These are phyloP conservation scores for Leishmania mexicana DNA, from an alignment of 208 protist species.

Conservation along the genomic window DNA sequence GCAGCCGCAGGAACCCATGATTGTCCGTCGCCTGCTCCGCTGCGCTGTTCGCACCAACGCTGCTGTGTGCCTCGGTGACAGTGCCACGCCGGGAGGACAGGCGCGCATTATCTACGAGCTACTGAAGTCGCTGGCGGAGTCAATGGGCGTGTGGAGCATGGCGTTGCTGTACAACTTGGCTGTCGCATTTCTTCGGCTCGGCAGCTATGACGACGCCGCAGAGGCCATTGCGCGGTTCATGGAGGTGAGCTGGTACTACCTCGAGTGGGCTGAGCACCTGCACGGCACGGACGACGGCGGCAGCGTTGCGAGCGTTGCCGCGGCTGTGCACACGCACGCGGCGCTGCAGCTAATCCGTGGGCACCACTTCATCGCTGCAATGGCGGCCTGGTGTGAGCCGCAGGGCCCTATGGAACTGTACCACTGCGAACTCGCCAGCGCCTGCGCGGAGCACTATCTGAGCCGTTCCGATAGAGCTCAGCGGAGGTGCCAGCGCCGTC, in stretches of 20 bases:
- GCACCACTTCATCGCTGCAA: constrained; percentile 74
- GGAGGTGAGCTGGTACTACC: constrained; percentile 57
- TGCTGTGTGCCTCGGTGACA: constrained; percentile 24
- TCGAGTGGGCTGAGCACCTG: constrained; percentile 19
- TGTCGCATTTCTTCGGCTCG: constrained; percentile 42
- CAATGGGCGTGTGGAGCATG: constrained; percentile 49
- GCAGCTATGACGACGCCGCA: constrained; percentile 72
- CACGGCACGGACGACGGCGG: not conserved
- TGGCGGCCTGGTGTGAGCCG: constrained; percentile 67
- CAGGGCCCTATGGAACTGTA: constrained; percentile 51
- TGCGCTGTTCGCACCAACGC: constrained; percentile 31
- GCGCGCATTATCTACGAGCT: constrained; percentile 35
- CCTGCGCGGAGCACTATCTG: constrained; percentile 68
- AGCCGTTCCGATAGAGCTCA: constrained; percentile 6
- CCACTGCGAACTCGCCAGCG: constrained; percentile 74
- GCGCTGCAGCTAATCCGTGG: constrained; percentile 69
- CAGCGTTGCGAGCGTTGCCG: not conserved
- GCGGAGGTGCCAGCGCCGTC: constrained; percentile 44
- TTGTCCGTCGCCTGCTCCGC: constrained; percentile 17
- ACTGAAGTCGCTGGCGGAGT: constrained; percentile 46
- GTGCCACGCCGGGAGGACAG: constrained; percentile 16
- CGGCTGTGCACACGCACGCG: constrained; percentile 12
- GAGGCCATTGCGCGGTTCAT: constrained; percentile 78
- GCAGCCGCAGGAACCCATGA: not conserved
- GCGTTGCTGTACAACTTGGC: constrained; percentile 83